Conservation (phyloP, 2,329 filamentous ascomycete species). For the Teratosphaeria viscida region DNA sequence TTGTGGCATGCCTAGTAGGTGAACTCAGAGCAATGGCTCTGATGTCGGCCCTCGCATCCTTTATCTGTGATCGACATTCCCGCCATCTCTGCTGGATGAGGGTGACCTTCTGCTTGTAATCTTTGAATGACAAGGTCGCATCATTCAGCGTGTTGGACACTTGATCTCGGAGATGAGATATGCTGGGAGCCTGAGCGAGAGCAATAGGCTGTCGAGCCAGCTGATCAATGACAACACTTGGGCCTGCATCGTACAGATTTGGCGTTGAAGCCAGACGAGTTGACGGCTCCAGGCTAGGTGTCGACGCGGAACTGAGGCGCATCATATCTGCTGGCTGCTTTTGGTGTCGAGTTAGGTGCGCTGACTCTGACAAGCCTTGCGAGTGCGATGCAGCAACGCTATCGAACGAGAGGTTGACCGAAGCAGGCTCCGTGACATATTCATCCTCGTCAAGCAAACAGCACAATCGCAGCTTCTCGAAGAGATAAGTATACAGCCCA, state of each 20-base stretch:
- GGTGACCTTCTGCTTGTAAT: constrained; percentile 24
- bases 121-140: constrained; percentile 18
- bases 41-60: constrained; percentile 3
- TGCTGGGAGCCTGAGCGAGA: background rate
- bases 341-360: constrained; percentile 9
- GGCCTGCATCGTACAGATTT: constrained; percentile 3
- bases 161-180: constrained; percentile 1
- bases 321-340: constrained; percentile 11
- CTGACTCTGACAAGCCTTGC: background rate
- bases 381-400: background rate
- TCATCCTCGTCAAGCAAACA: constrained; percentile 26
- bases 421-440: constrained; percentile 9
- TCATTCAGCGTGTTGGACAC: constrained; percentile 1
- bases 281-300: background rate
- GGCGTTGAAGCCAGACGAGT: constrained; percentile 7
- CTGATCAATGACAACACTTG: background rate
- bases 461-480: constrained; percentile 25
- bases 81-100: constrained; percentile 26
- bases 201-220: constrained; percentile 1
- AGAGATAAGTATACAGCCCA: constrained; percentile 19
- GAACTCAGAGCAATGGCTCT: background rate
- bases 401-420: background rate
- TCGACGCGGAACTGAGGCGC: background rate
- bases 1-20: constrained; percentile 4
- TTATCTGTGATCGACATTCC: constrained; percentile 10